Evolutionary conservation across 2,329 filamentous ascomycete species (phyloP).

Genomic region (Zymoseptoria brevis): DNA sequence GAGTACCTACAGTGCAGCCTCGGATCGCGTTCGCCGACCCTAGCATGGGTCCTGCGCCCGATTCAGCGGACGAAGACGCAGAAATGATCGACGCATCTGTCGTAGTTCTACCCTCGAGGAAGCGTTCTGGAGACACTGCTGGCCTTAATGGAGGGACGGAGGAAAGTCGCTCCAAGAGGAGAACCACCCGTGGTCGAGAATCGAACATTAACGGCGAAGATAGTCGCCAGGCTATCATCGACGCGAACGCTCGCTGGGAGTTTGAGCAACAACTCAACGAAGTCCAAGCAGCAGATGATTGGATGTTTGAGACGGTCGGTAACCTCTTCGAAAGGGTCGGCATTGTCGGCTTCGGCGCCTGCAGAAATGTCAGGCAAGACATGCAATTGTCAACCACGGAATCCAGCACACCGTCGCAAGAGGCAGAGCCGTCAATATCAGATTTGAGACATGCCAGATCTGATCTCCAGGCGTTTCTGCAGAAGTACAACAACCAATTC

Average conservation of each 20-base stretch:
- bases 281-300: conserved; percentile 49
- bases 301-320: conserved; percentile 47
- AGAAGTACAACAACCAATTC: conserved; percentile 22
- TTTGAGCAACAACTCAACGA: conserved; percentile 48
- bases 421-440: background rate
- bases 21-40: conserved; percentile 23
- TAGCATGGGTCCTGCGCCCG: conserved; percentile 22
- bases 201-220: conserved; percentile 43
- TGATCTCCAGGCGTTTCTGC: conserved; percentile 22
- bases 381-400: conserved; percentile 10
- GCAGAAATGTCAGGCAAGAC: conserved; percentile 24
- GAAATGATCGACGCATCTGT: conserved; percentile 24
- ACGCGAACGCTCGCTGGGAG: conserved; percentile 47
- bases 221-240: conserved; percentile 27
- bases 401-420: background rate
- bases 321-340: conserved; percentile 46
- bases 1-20: conserved; percentile 25
- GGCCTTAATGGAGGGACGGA: conserved; percentile 51
- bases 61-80: conserved; percentile 25
- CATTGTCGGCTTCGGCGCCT: conserved; percentile 32
- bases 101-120: conserved; percentile 41
- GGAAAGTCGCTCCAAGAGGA: conserved; percentile 50
- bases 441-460: conserved; percentile 15
- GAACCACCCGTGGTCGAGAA: conserved; percentile 53
- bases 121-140: conserved; percentile 54